Conservation (phyloP, 306 rosid genomes). For the Geum urbanum region DNA sequence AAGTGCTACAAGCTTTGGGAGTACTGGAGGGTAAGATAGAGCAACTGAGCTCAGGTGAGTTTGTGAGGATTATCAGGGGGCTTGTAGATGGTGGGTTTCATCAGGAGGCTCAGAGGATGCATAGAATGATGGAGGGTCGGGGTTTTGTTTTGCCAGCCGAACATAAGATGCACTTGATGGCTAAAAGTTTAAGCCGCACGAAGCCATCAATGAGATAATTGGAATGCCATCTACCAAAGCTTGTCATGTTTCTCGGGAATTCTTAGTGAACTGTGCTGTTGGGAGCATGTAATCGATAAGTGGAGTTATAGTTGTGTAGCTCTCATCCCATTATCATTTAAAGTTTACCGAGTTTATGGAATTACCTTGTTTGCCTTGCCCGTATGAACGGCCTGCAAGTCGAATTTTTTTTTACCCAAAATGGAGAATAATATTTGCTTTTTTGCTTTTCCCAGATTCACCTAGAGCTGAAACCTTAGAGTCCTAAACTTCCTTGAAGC, state of each 20-base stretch:
- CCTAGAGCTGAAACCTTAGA: too few relatives aligned
- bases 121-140: slow-evolving; percentile 51
- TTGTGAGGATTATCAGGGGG: slow-evolving; percentile 52
- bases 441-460: neutral
- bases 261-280: neutral
- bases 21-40: slow-evolving; percentile 65
- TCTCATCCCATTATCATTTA: neutral
- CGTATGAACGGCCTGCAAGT: slow-evolving; percentile 3
- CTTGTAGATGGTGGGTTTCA: slow-evolving; percentile 58
- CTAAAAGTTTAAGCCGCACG: slow-evolving; percentile 16
- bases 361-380: slow-evolving; percentile 8
- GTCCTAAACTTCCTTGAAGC: too few relatives aligned
- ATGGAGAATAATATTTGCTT: neutral
- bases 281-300: slow-evolving; percentile 12
- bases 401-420: neutral
- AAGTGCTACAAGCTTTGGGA: slow-evolving; percentile 72
- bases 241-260: slow-evolving; percentile 11
- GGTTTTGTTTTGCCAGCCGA: slow-evolving; percentile 43
- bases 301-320: slow-evolving; percentile 13
- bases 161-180: slow-evolving; percentile 22
- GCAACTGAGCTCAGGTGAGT: slow-evolving; percentile 45
- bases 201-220: slow-evolving; percentile 41
- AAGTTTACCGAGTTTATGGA: neutral
- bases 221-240: slow-evolving; percentile 16
- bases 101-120: slow-evolving; percentile 57